phyloP scores from a whole-genome alignment of 345 rosid species.

The Citrus hindsii region DNA sequence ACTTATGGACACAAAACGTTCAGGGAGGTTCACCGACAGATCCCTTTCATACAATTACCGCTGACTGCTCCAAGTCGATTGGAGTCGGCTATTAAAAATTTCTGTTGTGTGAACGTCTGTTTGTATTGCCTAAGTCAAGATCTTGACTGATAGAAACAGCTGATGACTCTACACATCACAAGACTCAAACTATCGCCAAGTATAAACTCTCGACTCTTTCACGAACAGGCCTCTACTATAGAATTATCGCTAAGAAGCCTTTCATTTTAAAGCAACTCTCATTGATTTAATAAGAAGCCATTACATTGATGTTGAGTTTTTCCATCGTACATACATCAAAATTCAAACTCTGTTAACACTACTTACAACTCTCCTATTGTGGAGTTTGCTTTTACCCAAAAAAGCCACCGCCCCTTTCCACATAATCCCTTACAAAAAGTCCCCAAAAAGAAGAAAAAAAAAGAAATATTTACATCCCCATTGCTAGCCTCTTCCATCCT shows the following conservation, averaged over 20 bases:
- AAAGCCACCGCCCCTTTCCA: not conserved
- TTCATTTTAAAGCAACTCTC: not conserved
- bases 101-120: not conserved
- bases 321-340: not conserved
- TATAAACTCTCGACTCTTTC: too few relatives aligned
- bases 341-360: too few relatives aligned
- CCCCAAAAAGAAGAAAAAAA: not conserved
- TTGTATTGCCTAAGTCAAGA: not conserved
- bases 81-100: not conserved
- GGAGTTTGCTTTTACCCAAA: too few relatives aligned
- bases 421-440: not conserved
- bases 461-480: not conserved
- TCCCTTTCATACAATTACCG: not conserved
- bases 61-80: not conserved
- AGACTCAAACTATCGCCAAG: too few relatives aligned
- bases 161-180: too few relatives aligned
- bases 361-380: too few relatives aligned
- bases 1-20: not conserved
- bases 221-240: too few relatives aligned
- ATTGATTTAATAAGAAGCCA: too few relatives aligned
- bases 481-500: not conserved
- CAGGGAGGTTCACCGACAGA: not conserved
- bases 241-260: not conserved
- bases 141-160: not conserved
- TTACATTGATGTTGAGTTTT: too few relatives aligned